Percentiles rank a stretch among this genome's conserved stretches.
phyloP scores from a whole-genome alignment of 1,139 yeast genomes.

The Yamadazyma triangularis region DNA sequence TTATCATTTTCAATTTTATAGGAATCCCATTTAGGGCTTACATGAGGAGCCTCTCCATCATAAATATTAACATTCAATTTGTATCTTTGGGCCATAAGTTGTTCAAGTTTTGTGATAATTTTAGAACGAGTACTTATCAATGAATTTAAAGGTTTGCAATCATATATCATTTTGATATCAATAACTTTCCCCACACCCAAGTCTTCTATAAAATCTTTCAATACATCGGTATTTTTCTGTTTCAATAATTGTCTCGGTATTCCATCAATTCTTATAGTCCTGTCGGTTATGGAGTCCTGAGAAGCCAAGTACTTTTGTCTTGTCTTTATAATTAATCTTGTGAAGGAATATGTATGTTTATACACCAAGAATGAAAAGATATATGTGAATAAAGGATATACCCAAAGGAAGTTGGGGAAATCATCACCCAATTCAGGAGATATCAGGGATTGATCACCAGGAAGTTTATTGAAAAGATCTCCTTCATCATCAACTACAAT shows the following conservation, averaged over 20 bases:
- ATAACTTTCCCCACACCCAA: slow-evolving; percentile 59
- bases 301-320: slow-evolving; percentile 82
- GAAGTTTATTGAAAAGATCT: neutral
- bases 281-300: slow-evolving; percentile 87
- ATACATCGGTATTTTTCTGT: slow-evolving; percentile 32
- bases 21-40: slow-evolving; percentile 16
- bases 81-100: slow-evolving; percentile 39
- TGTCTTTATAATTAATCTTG: slow-evolving; percentile 65
- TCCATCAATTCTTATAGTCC: slow-evolving; percentile 86
- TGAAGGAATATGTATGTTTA: slow-evolving; percentile 59
- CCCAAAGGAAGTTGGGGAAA: slow-evolving; percentile 51
- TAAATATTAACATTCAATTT: slow-evolving; percentile 44
- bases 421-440: slow-evolving; percentile 22
- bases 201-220: slow-evolving; percentile 54
- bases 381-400: slow-evolving; percentile 84
- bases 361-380: slow-evolving; percentile 70
- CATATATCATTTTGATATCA: slow-evolving; percentile 51
- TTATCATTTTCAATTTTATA: slow-evolving; percentile 9
- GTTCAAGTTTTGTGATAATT: slow-evolving; percentile 38
- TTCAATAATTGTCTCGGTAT: slow-evolving; percentile 51
- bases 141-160: slow-evolving; percentile 47
- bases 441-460: neutral
- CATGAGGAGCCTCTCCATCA: slow-evolving; percentile 27
- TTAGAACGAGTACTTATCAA: slow-evolving; percentile 33
- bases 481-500: neutral